Percentiles rank a stretch among this genome's conserved stretches.
Conservation (phyloP, 257 asterid species). For the Osmanthus fragrans region DNA sequence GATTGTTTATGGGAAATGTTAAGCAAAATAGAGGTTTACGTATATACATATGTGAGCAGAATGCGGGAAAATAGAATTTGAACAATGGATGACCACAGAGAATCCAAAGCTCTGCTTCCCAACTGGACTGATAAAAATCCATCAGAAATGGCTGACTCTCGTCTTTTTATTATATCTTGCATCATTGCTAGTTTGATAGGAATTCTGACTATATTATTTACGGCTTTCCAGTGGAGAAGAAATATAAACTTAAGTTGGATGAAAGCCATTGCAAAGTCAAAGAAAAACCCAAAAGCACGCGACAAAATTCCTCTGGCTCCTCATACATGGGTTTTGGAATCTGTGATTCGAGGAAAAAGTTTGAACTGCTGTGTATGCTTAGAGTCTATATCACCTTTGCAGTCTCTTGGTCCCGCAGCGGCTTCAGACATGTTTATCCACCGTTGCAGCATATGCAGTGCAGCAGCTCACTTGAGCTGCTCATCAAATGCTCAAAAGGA, state of each 20-base stretch:
- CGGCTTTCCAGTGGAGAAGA: conserved; percentile 97
- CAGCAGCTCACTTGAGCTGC: conserved; percentile 89
- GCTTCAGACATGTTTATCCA: conserved; percentile 72
- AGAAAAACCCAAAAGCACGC: conserved; percentile 81
- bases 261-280: conserved; percentile 96
- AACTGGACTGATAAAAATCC: conserved; percentile 72
- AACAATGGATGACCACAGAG: conserved; percentile 80
- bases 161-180: conserved; percentile 69
- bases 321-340: conserved; percentile 84
- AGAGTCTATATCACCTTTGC: conserved; percentile 77
- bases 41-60: conserved; percentile 23
- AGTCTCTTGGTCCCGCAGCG: conserved; percentile 69
- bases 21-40: conserved; percentile 19
- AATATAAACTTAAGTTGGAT: conserved; percentile 84
- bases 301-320: conserved; percentile 66
- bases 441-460: conserved; percentile 80
- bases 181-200: conserved; percentile 74
- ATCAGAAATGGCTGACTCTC: conserved; percentile 78
- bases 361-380: conserved; percentile 89
- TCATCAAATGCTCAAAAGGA: conserved; percentile 80
- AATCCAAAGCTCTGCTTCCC: conserved; percentile 56
- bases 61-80: conserved; percentile 27
- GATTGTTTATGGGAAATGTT: conserved; percentile 17
- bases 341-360: conserved; percentile 78
- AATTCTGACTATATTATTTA: conserved; percentile 68